Conservation (phyloP, 495 filamentous ascomycete species). For the Lasiosphaeria miniovina region DNA sequence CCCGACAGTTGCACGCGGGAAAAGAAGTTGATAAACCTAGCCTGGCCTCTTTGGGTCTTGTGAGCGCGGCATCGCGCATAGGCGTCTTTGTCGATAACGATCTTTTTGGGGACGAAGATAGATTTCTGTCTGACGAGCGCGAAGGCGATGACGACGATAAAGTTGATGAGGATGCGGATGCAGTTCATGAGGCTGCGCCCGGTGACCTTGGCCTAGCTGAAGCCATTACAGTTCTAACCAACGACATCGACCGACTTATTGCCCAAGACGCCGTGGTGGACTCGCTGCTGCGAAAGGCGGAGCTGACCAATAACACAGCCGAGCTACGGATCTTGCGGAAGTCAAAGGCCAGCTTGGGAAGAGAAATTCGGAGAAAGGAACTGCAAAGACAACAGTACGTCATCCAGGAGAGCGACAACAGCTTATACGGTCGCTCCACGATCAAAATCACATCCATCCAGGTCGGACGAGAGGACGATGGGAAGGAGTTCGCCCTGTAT, state of each 20-base stretch:
- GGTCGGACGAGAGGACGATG: conserved; percentile 87
- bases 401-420: conserved; percentile 97
- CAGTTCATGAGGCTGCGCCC: conserved; percentile 90
- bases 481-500: conserved; percentile 90
- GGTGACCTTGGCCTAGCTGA: conserved; percentile 93
- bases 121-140: conserved; percentile 79
- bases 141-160: conserved; percentile 67
- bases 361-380: conserved; percentile 91
- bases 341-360: conserved; percentile 85
- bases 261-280: conserved; percentile 90
- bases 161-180: conserved; percentile 64
- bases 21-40: conserved; percentile 71
- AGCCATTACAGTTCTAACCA: conserved; percentile 78
- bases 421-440: conserved; percentile 85
- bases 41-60: conserved; percentile 84
- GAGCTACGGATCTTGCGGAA: conserved; percentile 91
- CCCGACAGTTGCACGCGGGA: conserved; percentile 23
- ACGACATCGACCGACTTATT: conserved; percentile 83
- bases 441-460: conserved; percentile 89
- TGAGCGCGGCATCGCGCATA: conserved; percentile 72
- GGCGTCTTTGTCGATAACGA: conserved; percentile 92
- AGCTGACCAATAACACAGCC: conserved; percentile 92
- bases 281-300: conserved; percentile 87
- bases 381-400: conserved; percentile 96
- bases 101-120: conserved; percentile 87